A percentile compares a stretch with the other conserved stretches of the same genome.
Conservation (phyloP, 371 early-diverging fungal species). For the Rhizopus stolonifer region DNA sequence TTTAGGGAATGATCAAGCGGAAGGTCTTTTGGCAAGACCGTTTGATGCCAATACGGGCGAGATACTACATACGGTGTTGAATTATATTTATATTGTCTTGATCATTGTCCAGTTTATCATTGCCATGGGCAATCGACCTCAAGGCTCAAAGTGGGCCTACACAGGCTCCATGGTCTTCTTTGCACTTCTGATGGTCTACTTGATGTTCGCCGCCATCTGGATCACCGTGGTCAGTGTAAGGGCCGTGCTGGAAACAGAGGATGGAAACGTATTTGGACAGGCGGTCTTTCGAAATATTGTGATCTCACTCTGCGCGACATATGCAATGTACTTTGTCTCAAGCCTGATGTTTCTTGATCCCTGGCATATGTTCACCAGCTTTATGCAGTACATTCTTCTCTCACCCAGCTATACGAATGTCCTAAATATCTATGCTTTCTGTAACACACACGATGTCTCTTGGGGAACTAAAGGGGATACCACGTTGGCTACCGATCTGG, state of each 20-base stretch:
- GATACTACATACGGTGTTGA: conserved; percentile 39
- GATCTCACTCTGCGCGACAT: conserved; percentile 63
- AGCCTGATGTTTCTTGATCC: conserved; percentile 68
- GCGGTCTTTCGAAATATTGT: conserved; percentile 56
- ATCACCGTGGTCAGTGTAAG: conserved; percentile 49
- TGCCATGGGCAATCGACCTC: conserved; percentile 81
- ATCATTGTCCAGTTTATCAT: conserved; percentile 67
- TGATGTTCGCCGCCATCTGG: conserved; percentile 58
- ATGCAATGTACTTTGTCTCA: conserved; percentile 64
- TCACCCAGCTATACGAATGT: conserved; percentile 88
- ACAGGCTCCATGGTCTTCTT: conserved; percentile 51
- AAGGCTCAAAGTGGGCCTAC: conserved; percentile 55
- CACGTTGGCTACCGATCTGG: conserved; percentile 41
- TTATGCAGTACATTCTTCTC: conserved; percentile 70
- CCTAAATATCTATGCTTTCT: conserved; percentile 88
- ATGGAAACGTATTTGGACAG: conserved; percentile 29
- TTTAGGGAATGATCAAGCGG: conserved; percentile 25
- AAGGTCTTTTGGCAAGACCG: conserved; percentile 18
- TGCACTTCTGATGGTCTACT: conserved; percentile 57
- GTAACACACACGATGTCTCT: conserved; percentile 83
- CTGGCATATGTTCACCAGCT: conserved; percentile 73
- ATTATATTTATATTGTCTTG: conserved; percentile 62
- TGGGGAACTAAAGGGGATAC: conserved; percentile 53
- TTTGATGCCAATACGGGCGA: conserved; percentile 29
- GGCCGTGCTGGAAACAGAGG: conserved; percentile 22